Base-by-base conservation (phyloP, 2,329 filamentous ascomycete genomes). In the Nectriaceae sp. region DNA sequence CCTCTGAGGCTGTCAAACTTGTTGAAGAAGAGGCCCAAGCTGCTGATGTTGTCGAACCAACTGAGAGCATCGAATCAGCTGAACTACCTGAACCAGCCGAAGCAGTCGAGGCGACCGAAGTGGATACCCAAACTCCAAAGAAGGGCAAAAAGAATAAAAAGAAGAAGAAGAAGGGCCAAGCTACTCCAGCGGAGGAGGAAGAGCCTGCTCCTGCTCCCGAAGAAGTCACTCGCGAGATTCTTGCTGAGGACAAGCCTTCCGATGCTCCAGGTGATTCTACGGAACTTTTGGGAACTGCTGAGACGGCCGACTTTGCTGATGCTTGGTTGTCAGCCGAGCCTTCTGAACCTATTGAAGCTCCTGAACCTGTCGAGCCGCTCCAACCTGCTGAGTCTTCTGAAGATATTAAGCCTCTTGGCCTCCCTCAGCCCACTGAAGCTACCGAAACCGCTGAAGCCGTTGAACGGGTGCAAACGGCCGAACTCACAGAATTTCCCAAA, bases 171-270 rank as follows among this genome's bases (percentile, higher is more conserved):
- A 37, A 37, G 33, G 10, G 10, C 18, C 33, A 37, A 18, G 33
- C 33, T 16, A 37, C 16, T 11, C 16, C 33, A 11, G 10, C 10
- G 16, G 33, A 37, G 11, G 33, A 37, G 18, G 50, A 54, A 18
- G 49, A 49, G 20, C 39, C 45, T 16, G 11, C 36, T 21, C 4
- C 26, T 15, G 35, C 42, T 21, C n/a, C 24, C 29, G n/a, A 44
- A 44, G 33, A 37, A 6, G 18, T 18, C 6, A 18, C 10, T 18
- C 33, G 33, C 33, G 33, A 37, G 10, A 18, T 18, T 18, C 10
- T 18, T 19, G 13, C 16, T 11, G 16, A 10, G 11, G 33, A 37
- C 11, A 6, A 11, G 26, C 26, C 26, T 31, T 31, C 26, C 26
- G 26, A 31, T 15, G 26, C 8, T 8, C 26, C 26, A 8, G 8